Conservation (phyloP, 2,329 filamentous ascomycete species). For the Fusarium aywerte region DNA sequence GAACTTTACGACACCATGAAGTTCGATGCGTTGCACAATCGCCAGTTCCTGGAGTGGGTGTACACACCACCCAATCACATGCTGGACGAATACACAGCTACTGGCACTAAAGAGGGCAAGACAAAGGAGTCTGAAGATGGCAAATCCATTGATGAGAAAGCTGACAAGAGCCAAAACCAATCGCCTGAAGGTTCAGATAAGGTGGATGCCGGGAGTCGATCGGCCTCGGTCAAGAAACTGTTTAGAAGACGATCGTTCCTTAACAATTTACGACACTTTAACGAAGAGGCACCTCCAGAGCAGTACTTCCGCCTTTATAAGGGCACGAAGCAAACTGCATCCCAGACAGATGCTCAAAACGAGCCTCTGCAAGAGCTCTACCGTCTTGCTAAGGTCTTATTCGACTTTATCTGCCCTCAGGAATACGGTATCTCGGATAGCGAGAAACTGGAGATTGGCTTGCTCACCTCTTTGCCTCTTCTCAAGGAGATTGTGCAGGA, state of each 20-base stretch:
- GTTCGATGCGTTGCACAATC: slow-evolving; percentile 96
- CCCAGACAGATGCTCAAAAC: slow-evolving; percentile 84
- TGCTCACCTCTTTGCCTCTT: slow-evolving; percentile 91
- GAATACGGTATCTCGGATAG: slow-evolving; percentile 96
- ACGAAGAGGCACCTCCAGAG: slow-evolving; percentile 68
- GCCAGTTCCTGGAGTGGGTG: slow-evolving; percentile 96
- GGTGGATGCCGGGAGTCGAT: slow-evolving; percentile 53
- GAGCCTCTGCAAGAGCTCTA: slow-evolving; percentile 93
- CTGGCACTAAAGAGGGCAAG: slow-evolving; percentile 55
- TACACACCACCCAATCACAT: slow-evolving; percentile 88
- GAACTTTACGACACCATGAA: slow-evolving; percentile 99
- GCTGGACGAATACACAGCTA: slow-evolving; percentile 71
- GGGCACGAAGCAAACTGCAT: slow-evolving; percentile 72
- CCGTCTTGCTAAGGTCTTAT: slow-evolving; percentile 90
- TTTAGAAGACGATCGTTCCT: slow-evolving; percentile 72
- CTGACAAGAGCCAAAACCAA: slow-evolving; percentile 45
- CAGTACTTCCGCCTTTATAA: slow-evolving; percentile 93
- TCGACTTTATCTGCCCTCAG: slow-evolving; percentile 98
- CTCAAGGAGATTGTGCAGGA: slow-evolving; percentile 97
- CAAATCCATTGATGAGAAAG: slow-evolving; percentile 53
- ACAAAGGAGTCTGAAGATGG: slow-evolving; percentile 56
- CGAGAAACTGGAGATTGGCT: slow-evolving; percentile 98
- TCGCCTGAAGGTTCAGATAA: slow-evolving; percentile 54
- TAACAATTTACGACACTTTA: slow-evolving; percentile 60
- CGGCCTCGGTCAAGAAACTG: slow-evolving; percentile 56